Conservation (phyloP, 768 basidiomycete genomes). For the Peribolospora kevripleyi region DNA sequence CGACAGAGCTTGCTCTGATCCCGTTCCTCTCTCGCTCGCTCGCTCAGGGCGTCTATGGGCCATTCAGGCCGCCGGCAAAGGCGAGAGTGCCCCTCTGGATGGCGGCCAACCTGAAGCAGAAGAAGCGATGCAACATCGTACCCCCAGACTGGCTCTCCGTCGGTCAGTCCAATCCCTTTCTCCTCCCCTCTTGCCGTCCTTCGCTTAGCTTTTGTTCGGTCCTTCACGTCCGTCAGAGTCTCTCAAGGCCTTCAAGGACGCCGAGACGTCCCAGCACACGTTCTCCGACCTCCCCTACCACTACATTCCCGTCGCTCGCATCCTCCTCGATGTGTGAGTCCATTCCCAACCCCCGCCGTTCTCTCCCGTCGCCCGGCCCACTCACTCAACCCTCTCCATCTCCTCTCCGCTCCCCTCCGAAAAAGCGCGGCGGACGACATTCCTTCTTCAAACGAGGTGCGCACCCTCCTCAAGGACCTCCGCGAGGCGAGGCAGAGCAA, state of each 20-base stretch:
- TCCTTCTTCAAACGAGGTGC: conserved; percentile 54
- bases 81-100: conserved; percentile 85
- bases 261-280: conserved; percentile 45
- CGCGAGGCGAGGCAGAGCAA: conserved; percentile 90
- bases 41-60: conserved; percentile 51
- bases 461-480: conserved; percentile 73
- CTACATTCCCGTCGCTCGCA: conserved; percentile 71
- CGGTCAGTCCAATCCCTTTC: conserved; percentile 29
- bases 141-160: conserved; percentile 70
- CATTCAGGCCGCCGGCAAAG: conserved; percentile 65
- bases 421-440: conserved; percentile 72
- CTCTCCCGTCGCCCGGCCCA: neutral
- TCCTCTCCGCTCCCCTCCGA: neutral
- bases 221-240: conserved; percentile 32
- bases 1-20: no score
- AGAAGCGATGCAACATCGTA: conserved; percentile 82
- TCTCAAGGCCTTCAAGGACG: conserved; percentile 44
- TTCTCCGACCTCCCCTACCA: conserved; percentile 69
- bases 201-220: neutral
- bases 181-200: neutral
- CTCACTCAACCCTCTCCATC: neutral
- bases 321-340: conserved; percentile 72
- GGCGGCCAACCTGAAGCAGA: conserved; percentile 73
- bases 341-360: conserved; percentile 2
- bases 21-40: conserved; percentile 21